Evolutionary conservation across 2,329 filamentous ascomycete genomes (phyloP).

Genomic region (Plenodomus lindquistii): DNA sequence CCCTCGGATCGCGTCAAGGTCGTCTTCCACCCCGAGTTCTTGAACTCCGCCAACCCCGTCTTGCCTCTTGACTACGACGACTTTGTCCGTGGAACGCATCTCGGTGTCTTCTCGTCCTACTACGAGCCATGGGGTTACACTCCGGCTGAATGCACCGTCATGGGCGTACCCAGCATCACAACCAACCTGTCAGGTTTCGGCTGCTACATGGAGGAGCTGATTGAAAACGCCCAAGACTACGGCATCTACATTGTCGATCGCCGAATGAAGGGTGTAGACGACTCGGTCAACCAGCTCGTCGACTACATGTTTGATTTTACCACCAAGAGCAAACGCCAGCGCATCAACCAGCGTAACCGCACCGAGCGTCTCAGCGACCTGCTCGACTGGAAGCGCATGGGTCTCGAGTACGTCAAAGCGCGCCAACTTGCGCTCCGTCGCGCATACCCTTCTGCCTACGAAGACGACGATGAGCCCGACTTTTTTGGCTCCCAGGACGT

Average conservation of each 20-base stretch:
- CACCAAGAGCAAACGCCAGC: slow-evolving; percentile 89
- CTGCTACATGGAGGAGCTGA: slow-evolving; percentile 99
- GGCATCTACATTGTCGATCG: slow-evolving; percentile 99
- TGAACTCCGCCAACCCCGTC: slow-evolving; percentile 94
- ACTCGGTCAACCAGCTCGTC: slow-evolving; percentile 93
- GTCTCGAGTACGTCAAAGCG: slow-evolving; percentile 98
- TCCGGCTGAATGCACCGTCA: slow-evolving; percentile 95
- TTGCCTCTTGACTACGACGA: slow-evolving; percentile 97
- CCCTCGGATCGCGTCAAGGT: slow-evolving; percentile 94
- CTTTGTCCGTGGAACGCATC: slow-evolving; percentile 93
- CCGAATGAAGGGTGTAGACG: slow-evolving; percentile 91
- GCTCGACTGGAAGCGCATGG: slow-evolving; percentile 99
- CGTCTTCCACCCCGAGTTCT: slow-evolving; percentile 96
- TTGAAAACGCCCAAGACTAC: slow-evolving; percentile 97
- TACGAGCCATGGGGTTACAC: slow-evolving; percentile 99
- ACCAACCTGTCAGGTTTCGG: slow-evolving; percentile 97
- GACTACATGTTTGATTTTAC: slow-evolving; percentile 94
- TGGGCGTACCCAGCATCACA: slow-evolving; percentile 98
- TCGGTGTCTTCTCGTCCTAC: slow-evolving; percentile 96
- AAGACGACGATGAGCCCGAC: slow-evolving; percentile 75
- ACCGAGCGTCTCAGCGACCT: slow-evolving; percentile 94
- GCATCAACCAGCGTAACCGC: slow-evolving; percentile 97
- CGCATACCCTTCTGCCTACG: slow-evolving; percentile 88
- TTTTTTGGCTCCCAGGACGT: slow-evolving; percentile 91
- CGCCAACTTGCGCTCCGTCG: slow-evolving; percentile 87